These are phyloP conservation scores for Epichloe typhina DNA, from an alignment of 2,329 filamentous ascomycete genomes.

Conservation along the genomic window DNA sequence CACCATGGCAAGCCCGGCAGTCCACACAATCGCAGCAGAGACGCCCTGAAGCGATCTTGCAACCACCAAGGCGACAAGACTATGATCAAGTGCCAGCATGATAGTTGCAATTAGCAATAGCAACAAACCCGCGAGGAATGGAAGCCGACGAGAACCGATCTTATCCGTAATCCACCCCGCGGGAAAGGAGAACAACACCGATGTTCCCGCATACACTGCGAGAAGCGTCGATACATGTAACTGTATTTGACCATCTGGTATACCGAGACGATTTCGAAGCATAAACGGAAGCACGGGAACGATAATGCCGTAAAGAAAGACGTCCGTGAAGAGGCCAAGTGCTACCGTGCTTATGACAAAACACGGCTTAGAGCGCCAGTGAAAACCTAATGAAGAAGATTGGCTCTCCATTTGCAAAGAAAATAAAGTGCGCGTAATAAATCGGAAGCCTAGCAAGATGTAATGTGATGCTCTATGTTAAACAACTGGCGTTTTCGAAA, in stretches of 20 bases:
- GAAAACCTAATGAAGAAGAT: background rate
- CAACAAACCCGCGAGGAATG: background rate
- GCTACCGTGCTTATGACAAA: slow-evolving; percentile 1
- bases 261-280: slow-evolving; percentile 4
- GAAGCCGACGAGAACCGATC: background rate
- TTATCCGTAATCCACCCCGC: background rate
- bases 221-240: background rate
- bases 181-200: background rate
- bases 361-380: background rate
- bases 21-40: background rate
- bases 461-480: no score
- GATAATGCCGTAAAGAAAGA: slow-evolving; percentile 7
- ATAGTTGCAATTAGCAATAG: background rate
- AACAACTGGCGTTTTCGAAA: no score
- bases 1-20: background rate
- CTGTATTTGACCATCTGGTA: slow-evolving; percentile 1
- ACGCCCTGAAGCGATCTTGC: background rate
- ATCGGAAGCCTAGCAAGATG: no score
- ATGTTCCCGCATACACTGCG: background rate
- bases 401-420: background rate
- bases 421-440: no score
- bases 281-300: slow-evolving; percentile 5
- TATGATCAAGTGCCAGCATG: background rate
- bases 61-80: background rate
- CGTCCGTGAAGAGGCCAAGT: slow-evolving; percentile 5